These are phyloP conservation scores for Chaetothyriales sp. DNA, from an alignment of 2,329 filamentous ascomycete genomes.

Conservation along the genomic window DNA sequence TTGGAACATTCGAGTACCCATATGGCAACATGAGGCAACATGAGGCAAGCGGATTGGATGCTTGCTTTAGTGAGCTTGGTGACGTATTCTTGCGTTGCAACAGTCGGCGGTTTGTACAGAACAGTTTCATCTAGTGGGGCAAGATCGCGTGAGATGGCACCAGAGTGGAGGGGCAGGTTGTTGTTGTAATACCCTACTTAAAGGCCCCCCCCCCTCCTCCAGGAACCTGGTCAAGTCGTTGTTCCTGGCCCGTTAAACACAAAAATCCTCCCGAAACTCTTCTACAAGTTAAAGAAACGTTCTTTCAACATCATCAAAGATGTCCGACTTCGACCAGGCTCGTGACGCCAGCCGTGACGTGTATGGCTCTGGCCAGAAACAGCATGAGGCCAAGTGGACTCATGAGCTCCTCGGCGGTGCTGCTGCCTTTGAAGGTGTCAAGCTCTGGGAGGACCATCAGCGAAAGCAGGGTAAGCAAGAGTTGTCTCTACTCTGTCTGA, in stretches of 20 bases:
- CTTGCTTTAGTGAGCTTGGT: too few relatives aligned
- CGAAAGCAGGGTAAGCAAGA: slow-evolving; percentile 45
- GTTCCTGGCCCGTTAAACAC: too few relatives aligned
- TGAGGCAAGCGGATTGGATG: too few relatives aligned
- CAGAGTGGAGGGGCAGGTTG: not conserved
- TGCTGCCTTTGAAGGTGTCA: slow-evolving; percentile 66
- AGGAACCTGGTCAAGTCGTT: too few relatives aligned
- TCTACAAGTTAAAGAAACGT: too few relatives aligned
- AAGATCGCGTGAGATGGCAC: not conserved
- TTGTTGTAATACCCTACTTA: too few relatives aligned
- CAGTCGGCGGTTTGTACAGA: too few relatives aligned
- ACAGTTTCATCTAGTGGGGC: not conserved
- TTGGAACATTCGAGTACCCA: too few relatives aligned
- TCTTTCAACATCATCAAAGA: too few relatives aligned
- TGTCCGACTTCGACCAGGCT: slow-evolving; percentile 25
- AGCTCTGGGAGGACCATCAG: slow-evolving; percentile 62
- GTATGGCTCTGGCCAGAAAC: slow-evolving; percentile 31
- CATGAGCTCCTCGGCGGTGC: slow-evolving; percentile 64
- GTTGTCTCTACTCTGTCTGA: not conserved
- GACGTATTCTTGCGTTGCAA: slow-evolving; percentile 11
- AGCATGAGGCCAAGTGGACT: slow-evolving; percentile 48
- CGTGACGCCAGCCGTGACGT: slow-evolving; percentile 41
- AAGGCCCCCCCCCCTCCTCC: too few relatives aligned
- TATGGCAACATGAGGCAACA: too few relatives aligned
- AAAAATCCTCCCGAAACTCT: too few relatives aligned